Percentiles rank a stretch among this genome's conserved stretches.
Evolutionary conservation across 495 filamentous ascomycete species (phyloP).

Genomic region (Lineolata rhizophorae): DNA sequence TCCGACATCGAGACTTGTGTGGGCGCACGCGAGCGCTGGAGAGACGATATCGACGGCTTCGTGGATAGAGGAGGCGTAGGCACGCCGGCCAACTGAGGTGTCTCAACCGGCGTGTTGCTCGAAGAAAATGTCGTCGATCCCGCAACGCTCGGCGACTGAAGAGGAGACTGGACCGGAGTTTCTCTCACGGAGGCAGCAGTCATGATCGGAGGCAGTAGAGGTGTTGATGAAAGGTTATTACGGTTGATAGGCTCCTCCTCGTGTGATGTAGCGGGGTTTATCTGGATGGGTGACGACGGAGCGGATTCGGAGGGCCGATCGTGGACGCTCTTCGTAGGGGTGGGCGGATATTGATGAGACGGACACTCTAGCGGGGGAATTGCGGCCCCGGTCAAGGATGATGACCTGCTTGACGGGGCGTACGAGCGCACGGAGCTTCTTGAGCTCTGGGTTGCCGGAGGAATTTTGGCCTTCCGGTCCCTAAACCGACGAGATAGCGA

Average conservation of each 20-base stretch:
- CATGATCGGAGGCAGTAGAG: constrained; percentile 63
- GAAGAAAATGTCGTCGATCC: constrained; percentile 18
- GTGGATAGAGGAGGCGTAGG: constrained; percentile 61
- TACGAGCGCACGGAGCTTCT: constrained; percentile 23
- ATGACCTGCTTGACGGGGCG: constrained; percentile 43
- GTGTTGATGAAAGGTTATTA: constrained; percentile 47
- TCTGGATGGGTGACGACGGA: constrained; percentile 28
- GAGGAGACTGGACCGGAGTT: constrained; percentile 39
- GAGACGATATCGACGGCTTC: constrained; percentile 57
- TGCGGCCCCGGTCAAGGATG: constrained; percentile 40
- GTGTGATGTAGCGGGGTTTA: constrained; percentile 8
- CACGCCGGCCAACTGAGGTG: constrained; percentile 25
- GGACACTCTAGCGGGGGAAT: constrained; percentile 21
- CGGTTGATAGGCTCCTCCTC: constrained; percentile 22
- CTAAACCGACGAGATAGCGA: constrained; percentile 47
- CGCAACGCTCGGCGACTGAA: constrained; percentile 60
- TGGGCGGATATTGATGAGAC: neutral
- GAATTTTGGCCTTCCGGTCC: constrained; percentile 24
- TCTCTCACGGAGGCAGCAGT: constrained; percentile 19
- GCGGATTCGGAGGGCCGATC: constrained; percentile 19
- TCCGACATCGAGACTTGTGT: constrained; percentile 29
- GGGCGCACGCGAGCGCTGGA: constrained; percentile 26
- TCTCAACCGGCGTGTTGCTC: constrained; percentile 19
- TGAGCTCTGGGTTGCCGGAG: no score
- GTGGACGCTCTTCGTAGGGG: constrained; percentile 19